Evolutionary conservation across 352 stramenopile species (phyloP), one percentile per base, ranked within the genome.

Genomic region (Paralagenidium karlingii): DNA sequence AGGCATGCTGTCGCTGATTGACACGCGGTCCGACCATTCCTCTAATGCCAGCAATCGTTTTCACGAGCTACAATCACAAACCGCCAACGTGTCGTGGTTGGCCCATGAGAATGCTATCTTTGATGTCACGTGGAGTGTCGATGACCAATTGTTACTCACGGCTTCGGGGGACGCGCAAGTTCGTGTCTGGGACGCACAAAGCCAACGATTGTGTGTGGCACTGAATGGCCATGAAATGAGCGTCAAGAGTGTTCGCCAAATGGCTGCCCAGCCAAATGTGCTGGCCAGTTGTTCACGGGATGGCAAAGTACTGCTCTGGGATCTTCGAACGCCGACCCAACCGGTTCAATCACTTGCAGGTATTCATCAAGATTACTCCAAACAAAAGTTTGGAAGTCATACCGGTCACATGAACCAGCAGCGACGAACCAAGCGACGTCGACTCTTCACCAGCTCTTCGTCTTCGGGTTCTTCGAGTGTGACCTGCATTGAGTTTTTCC

Each of bases 91-190:
- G 11, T 37, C 28, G 5, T 82, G 68, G 64, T 40, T 43, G 22
- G 68, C 64, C 12, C 73, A 86, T 45, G 46, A 67, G 22, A 83
- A 86, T 40, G 73, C 73, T 11, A 55, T 86, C 41, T 86, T 86
- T 32, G 73, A 86, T 43, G 52, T 66, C 12, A 64, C 68, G 28
- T 83, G 68, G 73, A 60, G 67, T 15, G 46, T 53, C 22, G 53
- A 78, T 33, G 60, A 78, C 40, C 30, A 34, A 3, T 52, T 61
- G n/a, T 20, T 86, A 19, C 33, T 82, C 6, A 81, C 69, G 2
- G 73, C 73, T 6, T 58, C 73, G 5, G 73, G 73, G 6, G 73
- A 86, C 34, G 32, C 68, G 36, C 51, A 66, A 15, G 58, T 83
- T 18, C 40, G 55, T 16, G 40, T 61, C 5, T 86, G 68, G 68